A percentile compares a stretch with the other conserved stretches of the same genome.
Evolutionary conservation across 805 yeast species (phyloP).

Genomic region (Lachancea quebecensis): DNA sequence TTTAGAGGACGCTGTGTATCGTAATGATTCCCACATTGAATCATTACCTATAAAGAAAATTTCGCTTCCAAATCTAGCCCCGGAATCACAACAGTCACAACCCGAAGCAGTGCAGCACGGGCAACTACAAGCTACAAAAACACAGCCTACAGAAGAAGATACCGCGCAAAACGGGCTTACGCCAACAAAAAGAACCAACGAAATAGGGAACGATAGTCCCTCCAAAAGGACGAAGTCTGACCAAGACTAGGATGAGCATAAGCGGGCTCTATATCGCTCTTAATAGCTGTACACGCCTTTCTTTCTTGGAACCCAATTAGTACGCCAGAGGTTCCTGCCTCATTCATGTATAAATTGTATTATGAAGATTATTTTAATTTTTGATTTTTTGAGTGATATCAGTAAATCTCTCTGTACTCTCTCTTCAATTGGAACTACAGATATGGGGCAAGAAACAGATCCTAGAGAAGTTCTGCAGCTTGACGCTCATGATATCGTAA

Average conservation of each 20-base stretch:
- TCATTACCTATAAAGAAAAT: constrained; percentile 2
- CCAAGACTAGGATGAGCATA: background rate
- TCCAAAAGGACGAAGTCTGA: background rate
- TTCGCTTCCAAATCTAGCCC: background rate
- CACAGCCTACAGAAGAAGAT: background rate
- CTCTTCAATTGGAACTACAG: background rate
- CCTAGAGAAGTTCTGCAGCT: constrained; percentile 6
- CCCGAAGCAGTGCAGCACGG: too few species aligned
- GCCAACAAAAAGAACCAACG: constrained; percentile 1
- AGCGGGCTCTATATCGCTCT: too few species aligned
- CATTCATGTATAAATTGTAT: too few species aligned
- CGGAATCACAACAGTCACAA: background rate
- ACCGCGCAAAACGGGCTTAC: background rate
- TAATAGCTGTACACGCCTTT: too few species aligned
- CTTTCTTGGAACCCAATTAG: too few species aligned
- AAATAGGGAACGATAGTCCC: background rate
- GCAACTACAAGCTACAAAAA: too few species aligned
- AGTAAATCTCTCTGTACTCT: background rate
- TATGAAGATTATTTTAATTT: too few species aligned
- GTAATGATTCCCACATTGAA: too few species aligned
- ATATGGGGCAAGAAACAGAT: constrained; percentile 4
- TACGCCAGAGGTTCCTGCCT: too few species aligned
- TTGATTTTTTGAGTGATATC: too few species aligned
- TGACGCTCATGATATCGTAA: constrained; percentile 8
- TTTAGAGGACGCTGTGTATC: too few species aligned